phyloP scores from a whole-genome alignment of 768 basidiomycete species.

The Multifurca ochricompacta region DNA sequence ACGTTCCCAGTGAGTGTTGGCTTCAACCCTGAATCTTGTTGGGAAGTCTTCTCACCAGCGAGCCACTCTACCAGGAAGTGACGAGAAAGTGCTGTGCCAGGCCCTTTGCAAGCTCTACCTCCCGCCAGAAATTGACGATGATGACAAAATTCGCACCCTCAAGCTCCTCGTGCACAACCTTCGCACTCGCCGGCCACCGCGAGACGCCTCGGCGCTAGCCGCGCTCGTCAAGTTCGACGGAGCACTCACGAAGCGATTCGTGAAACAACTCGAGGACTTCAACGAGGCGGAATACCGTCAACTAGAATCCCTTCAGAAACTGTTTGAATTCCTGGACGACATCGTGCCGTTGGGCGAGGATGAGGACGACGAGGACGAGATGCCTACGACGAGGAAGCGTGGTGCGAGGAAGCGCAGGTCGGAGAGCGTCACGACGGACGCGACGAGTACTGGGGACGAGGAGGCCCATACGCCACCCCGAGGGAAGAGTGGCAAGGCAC shows the following conservation, averaged over 20 bases:
- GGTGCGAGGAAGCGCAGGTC: conserved; percentile 49
- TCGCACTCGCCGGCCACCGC: conserved; percentile 47
- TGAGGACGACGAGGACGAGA: conserved; percentile 35
- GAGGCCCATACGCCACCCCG: conserved; percentile 21
- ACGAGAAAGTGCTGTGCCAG: conserved; percentile 42
- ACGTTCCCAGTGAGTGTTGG: conserved; percentile 43
- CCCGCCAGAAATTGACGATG: conserved; percentile 57
- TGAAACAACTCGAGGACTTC: conserved; percentile 61
- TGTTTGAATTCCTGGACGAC: conserved; percentile 67
- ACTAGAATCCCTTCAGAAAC: conserved; percentile 49
- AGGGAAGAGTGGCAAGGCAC: conserved; percentile 31
- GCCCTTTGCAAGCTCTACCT: conserved; percentile 48
- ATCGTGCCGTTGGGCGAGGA: conserved; percentile 63
- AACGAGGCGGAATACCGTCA: conserved; percentile 64
- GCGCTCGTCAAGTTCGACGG: conserved; percentile 67
- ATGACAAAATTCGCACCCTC: conserved; percentile 55
- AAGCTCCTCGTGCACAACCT: conserved; percentile 57
- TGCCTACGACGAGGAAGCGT: conserved; percentile 29
- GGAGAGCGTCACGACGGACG: conserved; percentile 43
- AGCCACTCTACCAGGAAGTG: conserved; percentile 31
- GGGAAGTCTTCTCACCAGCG: not conserved
- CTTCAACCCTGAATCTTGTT: too few species aligned
- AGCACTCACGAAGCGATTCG: conserved; percentile 60
- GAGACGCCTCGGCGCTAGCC: conserved; percentile 55
- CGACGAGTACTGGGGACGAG: conserved; percentile 32